phyloP scores from a whole-genome alignment of 2,329 filamentous ascomycete species.

The Pleomassaria siparia region DNA sequence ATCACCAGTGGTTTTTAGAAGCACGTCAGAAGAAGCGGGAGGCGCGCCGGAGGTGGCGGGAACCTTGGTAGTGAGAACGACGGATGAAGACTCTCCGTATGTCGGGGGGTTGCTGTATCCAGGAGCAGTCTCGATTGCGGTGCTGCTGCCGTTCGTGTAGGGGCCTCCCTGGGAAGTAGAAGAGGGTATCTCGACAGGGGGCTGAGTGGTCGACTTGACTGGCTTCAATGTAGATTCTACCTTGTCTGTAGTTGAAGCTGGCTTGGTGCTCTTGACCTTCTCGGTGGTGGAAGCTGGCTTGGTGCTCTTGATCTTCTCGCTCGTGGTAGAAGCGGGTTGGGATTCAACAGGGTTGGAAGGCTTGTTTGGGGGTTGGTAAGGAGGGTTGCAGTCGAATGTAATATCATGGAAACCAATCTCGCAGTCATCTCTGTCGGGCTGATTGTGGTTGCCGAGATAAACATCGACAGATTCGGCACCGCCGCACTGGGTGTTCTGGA shows the following conservation, averaged over 20 bases:
- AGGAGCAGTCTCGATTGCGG: too few species aligned
- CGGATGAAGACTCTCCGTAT: constrained; percentile 19
- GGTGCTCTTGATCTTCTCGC: background rate
- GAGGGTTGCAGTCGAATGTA: constrained; percentile 68
- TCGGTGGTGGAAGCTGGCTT: background rate
- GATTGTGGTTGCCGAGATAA: constrained; percentile 52
- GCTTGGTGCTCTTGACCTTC: background rate
- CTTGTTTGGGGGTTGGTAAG: constrained; percentile 2
- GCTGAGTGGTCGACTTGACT: background rate
- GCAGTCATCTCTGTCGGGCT: constrained; percentile 60
- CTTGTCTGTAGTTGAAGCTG: background rate
- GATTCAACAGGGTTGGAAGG: background rate
- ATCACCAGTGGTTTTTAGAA: background rate
- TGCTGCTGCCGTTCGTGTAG: constrained; percentile 3
- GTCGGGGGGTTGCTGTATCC: constrained; percentile 5
- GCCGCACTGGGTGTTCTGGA: constrained; percentile 88
- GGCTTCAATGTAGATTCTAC: background rate
- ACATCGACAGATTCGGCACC: constrained; percentile 82
- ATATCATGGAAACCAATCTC: constrained; percentile 73
- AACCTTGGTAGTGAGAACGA: constrained; percentile 5
- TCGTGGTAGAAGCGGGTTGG: background rate
- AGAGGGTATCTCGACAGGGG: background rate
- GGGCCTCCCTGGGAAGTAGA: background rate
- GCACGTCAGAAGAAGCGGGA: background rate
- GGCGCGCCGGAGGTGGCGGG: constrained; percentile 2